Evolutionary conservation across 805 yeast species (phyloP).

Genomic region (Jamesozyma spencerorum): DNA sequence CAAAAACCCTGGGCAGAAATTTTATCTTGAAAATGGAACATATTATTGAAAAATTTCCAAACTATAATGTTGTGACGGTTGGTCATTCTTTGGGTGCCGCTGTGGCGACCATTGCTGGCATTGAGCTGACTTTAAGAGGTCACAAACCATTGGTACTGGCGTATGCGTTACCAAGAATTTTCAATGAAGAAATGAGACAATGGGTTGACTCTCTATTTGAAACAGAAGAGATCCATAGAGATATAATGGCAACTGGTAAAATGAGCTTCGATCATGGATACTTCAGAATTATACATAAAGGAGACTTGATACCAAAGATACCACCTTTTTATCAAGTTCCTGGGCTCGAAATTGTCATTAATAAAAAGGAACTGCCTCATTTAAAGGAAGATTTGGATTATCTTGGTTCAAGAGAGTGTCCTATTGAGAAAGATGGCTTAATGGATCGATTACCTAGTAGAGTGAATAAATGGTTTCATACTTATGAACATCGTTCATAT

Average conservation of each 20-base stretch:
- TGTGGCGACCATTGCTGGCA: slow-evolving; percentile 50
- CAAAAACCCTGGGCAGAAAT: slow-evolving; percentile 33
- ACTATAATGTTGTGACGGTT: slow-evolving; percentile 42
- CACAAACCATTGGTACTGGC: slow-evolving; percentile 46
- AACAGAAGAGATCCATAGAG: slow-evolving; percentile 27
- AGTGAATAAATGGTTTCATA: slow-evolving; percentile 21
- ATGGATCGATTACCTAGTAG: slow-evolving; percentile 2
- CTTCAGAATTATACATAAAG: slow-evolving; percentile 47
- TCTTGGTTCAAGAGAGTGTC: slow-evolving; percentile 12
- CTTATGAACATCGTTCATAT: slow-evolving; percentile 32
- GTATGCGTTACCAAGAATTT: slow-evolving; percentile 58
- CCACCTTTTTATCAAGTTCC: slow-evolving; percentile 47
- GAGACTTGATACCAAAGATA: slow-evolving; percentile 49
- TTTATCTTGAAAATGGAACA: slow-evolving; percentile 32
- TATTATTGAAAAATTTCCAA: slow-evolving; percentile 33
- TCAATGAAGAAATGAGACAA: slow-evolving; percentile 40
- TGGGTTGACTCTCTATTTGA: slow-evolving; percentile 46
- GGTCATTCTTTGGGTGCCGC: slow-evolving; percentile 82
- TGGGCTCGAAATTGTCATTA: slow-evolving; percentile 44
- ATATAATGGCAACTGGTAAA: slow-evolving; percentile 17
- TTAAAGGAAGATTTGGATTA: slow-evolving; percentile 19
- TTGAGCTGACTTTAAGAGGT: slow-evolving; percentile 50
- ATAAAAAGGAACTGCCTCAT: slow-evolving; percentile 31
- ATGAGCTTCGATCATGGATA: slow-evolving; percentile 32
- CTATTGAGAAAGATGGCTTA: background rate